phyloP scores from a whole-genome alignment of 2,329 filamentous ascomycete species.

The Leptodontidium sp. region DNA sequence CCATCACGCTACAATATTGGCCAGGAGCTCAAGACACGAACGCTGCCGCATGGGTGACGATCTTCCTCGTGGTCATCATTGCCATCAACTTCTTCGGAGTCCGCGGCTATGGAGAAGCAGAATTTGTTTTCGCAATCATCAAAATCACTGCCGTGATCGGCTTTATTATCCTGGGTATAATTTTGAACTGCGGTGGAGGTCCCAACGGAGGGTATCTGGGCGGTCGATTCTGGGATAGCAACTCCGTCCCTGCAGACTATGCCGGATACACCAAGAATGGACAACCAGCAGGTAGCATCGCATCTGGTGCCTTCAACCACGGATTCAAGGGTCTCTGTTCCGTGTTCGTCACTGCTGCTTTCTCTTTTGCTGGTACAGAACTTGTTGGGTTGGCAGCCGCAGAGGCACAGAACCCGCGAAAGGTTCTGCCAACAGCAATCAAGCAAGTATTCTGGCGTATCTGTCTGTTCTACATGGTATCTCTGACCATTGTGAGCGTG shows the following conservation, averaged over 20 bases:
- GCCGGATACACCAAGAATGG: conserved; percentile 52
- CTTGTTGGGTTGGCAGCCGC: conserved; percentile 61
- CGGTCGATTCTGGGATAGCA: conserved; percentile 65
- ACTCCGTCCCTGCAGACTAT: conserved; percentile 48
- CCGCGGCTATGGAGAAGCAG: conserved; percentile 86
- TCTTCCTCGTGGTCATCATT: conserved; percentile 81
- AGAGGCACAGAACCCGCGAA: conserved; percentile 58
- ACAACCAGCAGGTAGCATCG: conserved; percentile 31
- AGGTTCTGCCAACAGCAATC: conserved; percentile 58
- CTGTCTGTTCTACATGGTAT: conserved; percentile 59
- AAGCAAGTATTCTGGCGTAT: conserved; percentile 65
- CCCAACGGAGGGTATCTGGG: conserved; percentile 65
- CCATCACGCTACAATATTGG: conserved; percentile 86
- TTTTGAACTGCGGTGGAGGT: conserved; percentile 65
- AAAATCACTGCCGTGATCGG: conserved; percentile 75
- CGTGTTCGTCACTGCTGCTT: conserved; percentile 61
- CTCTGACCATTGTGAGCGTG: conserved; percentile 60
- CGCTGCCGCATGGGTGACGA: conserved; percentile 72
- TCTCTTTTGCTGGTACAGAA: conserved; percentile 61
- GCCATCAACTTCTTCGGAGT: conserved; percentile 88
- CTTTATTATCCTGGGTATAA: conserved; percentile 70
- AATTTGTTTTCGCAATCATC: conserved; percentile 86
- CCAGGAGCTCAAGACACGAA: conserved; percentile 57
- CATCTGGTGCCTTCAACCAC: conserved; percentile 52
- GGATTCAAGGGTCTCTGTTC: conserved; percentile 60